Percentiles rank a stretch among this genome's conserved stretches.
Conservation (phyloP, 352 stramenopile genomes). For the Paralagenidium karlingii region DNA sequence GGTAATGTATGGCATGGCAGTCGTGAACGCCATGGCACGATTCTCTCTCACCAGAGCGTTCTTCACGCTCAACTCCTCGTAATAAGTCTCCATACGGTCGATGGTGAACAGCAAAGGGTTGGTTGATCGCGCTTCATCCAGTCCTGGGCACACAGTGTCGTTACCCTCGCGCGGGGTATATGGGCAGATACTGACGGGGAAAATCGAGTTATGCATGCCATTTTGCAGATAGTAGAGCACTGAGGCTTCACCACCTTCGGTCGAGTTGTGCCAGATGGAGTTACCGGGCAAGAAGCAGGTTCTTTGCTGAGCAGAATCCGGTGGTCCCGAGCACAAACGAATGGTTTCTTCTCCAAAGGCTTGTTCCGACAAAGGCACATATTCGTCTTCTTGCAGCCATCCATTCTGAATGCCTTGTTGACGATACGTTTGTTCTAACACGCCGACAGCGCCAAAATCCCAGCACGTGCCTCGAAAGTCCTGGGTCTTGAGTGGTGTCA, state of each 20-base stretch:
- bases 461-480: constrained; percentile 56
- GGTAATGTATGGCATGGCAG: constrained; percentile 36
- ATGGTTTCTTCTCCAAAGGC: constrained; percentile 48
- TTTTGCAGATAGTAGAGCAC: constrained; percentile 40
- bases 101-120: constrained; percentile 34
- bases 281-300: constrained; percentile 49
- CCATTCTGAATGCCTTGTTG: constrained; percentile 34
- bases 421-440: constrained; percentile 59
- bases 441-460: constrained; percentile 46
- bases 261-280: constrained; percentile 51
- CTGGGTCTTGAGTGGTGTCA: constrained; percentile 57
- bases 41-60: constrained; percentile 19
- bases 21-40: constrained; percentile 38
- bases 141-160: constrained; percentile 25
- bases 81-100: constrained; percentile 30
- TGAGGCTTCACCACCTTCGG: constrained; percentile 30
- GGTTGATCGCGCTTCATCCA: constrained; percentile 21
- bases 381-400: constrained; percentile 38
- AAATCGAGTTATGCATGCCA: constrained; percentile 35
- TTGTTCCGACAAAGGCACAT: constrained; percentile 47
- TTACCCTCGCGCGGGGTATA: constrained; percentile 26
- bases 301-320: constrained; percentile 34
- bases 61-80: constrained; percentile 27
- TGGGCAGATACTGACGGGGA: constrained; percentile 29
- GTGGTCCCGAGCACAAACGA: constrained; percentile 30